phyloP scores from a whole-genome alignment of 108 stramenopile species.

The Cyclostephanos invisitatus region DNA sequence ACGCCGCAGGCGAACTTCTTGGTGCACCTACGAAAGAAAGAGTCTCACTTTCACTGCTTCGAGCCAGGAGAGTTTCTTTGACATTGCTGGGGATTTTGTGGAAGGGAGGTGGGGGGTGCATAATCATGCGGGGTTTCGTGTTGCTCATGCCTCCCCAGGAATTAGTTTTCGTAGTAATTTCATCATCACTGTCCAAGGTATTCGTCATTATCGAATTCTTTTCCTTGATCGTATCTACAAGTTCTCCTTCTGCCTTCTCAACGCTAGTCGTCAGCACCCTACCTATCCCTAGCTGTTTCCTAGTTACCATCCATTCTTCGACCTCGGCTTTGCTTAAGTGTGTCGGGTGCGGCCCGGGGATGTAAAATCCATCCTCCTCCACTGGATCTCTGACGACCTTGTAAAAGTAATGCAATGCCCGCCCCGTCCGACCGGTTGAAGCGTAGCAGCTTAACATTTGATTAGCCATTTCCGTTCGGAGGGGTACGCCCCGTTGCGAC shows the following conservation, averaged over 20 bases:
- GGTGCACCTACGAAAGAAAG: conserved; percentile 16
- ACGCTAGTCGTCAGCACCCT: conserved; percentile 11
- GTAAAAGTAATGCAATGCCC: conserved; percentile 81
- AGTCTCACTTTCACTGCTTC: conserved; percentile 39
- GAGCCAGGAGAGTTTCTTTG: conserved; percentile 55
- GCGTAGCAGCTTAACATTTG: conserved; percentile 74
- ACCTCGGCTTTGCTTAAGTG: conserved; percentile 41
- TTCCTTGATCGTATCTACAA: conserved; percentile 11
- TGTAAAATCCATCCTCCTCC: conserved; percentile 47
- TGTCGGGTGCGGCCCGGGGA: conserved; percentile 48
- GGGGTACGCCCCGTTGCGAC: conserved; percentile 68
- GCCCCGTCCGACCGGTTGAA: conserved; percentile 68
- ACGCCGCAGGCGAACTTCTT: conserved; percentile 1
- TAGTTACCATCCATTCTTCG: conserved; percentile 40
- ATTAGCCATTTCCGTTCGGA: conserved; percentile 64
- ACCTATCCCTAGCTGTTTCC: conserved; percentile 30
- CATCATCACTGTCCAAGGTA: conserved; percentile 13
- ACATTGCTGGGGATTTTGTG: conserved; percentile 79
- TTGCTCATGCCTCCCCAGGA: conserved; percentile 27
- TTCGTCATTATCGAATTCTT: conserved; percentile 17
- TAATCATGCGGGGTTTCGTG: conserved; percentile 55
- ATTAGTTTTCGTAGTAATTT: conserved; percentile 18
- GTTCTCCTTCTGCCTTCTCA: not conserved
- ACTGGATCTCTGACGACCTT: conserved; percentile 56
- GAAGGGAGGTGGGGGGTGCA: conserved; percentile 67